Conservation (phyloP, 2,329 filamentous ascomycete genomes). For the Allantophomopsis lycopodina region DNA sequence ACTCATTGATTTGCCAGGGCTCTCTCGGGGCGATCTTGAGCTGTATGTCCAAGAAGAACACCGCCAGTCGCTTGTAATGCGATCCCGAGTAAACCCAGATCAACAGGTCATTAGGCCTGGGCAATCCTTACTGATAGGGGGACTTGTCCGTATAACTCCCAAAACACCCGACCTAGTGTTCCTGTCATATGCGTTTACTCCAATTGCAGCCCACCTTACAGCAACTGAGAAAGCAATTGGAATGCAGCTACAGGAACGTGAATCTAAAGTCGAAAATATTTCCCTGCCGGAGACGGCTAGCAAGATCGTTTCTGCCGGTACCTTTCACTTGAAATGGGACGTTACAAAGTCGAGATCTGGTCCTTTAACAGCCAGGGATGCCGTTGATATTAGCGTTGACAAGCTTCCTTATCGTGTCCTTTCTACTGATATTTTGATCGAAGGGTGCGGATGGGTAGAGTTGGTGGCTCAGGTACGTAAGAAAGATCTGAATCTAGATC, state of each 20-base stretch:
- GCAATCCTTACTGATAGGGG: slow-evolving; percentile 72
- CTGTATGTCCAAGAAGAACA: slow-evolving; percentile 54
- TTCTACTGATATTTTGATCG: slow-evolving; percentile 73
- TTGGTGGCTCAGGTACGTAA: slow-evolving; percentile 68
- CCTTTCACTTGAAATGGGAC: slow-evolving; percentile 64
- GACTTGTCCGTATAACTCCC: slow-evolving; percentile 79
- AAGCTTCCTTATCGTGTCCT: slow-evolving; percentile 68
- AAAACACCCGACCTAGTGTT: slow-evolving; percentile 49
- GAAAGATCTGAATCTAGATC: slow-evolving; percentile 24
- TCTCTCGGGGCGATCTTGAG: slow-evolving; percentile 62
- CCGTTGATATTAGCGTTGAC: slow-evolving; percentile 48
- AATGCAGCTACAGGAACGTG: slow-evolving; percentile 51
- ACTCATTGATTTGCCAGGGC: slow-evolving; percentile 81
- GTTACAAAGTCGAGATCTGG: slow-evolving; percentile 71
- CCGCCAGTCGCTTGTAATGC: slow-evolving; percentile 64
- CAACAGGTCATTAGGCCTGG: slow-evolving; percentile 61
- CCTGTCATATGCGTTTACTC: slow-evolving; percentile 77
- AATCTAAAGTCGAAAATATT: slow-evolving; percentile 49
- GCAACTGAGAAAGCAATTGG: slow-evolving; percentile 65
- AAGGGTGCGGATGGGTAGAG: slow-evolving; percentile 91
- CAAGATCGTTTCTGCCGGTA: slow-evolving; percentile 56
- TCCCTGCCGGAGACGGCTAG: slow-evolving; percentile 40
- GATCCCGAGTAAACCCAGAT: slow-evolving; percentile 55
- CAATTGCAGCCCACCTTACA: slow-evolving; percentile 64
- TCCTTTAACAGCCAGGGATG: slow-evolving; percentile 50